A percentile compares a stretch with the other conserved stretches of the same genome.
Conservation (phyloP, 768 basidiomycete species). For the Panaeolus papilionaceus region DNA sequence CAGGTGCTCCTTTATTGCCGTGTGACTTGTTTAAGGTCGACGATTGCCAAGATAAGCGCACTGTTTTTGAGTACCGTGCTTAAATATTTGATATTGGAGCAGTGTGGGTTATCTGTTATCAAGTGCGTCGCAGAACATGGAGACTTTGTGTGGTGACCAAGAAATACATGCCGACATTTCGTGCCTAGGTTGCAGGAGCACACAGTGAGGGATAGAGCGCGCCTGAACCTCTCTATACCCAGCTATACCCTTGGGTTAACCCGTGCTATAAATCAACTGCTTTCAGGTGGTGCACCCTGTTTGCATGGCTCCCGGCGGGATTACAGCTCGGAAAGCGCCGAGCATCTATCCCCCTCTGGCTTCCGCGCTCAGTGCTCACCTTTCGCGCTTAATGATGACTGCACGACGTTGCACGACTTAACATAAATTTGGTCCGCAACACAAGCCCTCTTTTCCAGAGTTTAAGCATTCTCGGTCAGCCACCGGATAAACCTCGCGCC, state of each 20-base stretch:
- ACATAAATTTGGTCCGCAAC: not conserved
- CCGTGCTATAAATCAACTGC: not conserved
- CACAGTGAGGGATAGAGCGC: not conserved
- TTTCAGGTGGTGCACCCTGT: not conserved
- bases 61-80: not conserved
- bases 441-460: not conserved
- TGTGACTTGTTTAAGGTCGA: not conserved
- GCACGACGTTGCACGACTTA: too few species aligned
- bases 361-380: not conserved
- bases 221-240: not conserved
- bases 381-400: not conserved
- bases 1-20: slow-evolving; percentile 3
- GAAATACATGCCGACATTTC: not conserved
- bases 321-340: not conserved
- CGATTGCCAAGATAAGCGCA: not conserved
- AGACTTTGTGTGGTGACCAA: not conserved
- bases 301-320: not conserved
- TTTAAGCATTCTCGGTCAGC: not conserved
- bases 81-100: not conserved
- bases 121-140: not conserved
- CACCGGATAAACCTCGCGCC: not conserved
- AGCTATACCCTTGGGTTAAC: not conserved
- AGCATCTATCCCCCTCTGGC: not conserved
- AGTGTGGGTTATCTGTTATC: not conserved
- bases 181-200: not conserved